These are phyloP conservation scores for Chloranthus sessilifolius DNA, from an alignment of 164 flowering plant species.

Conservation along the genomic window DNA sequence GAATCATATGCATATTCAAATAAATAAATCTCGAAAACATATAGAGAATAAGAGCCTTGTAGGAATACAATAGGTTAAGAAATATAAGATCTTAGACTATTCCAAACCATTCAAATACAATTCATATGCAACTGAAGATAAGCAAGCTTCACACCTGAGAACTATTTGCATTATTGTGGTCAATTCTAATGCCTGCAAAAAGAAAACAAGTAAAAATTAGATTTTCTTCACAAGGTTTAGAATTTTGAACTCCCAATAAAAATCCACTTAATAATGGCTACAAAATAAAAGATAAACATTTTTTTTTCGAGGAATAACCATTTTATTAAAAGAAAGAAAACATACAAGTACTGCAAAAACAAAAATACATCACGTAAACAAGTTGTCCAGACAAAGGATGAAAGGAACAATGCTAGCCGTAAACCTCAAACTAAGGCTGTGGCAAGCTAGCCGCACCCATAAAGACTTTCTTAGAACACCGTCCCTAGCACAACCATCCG, in stretches of 20 bases:
- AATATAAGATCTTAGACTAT: neutral
- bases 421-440: no score
- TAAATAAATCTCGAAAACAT: neutral
- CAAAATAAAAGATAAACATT: no score
- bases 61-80: neutral
- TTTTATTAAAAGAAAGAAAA: neutral
- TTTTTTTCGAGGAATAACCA: neutral
- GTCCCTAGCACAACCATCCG: no score
- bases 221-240: neutral
- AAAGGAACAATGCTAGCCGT: no score
- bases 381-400: no score
- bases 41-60: neutral
- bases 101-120: neutral
- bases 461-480: no score
- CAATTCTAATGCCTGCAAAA: constrained; percentile 52
- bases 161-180: constrained; percentile 35
- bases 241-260: neutral
- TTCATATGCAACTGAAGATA: neutral
- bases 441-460: no score
- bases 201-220: neutral
- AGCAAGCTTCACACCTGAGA: constrained; percentile 45
- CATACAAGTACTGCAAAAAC: neutral
- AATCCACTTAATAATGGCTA: no score
- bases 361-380: neutral
- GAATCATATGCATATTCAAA: neutral